Base-by-base conservation (phyloP, 441 rosid species). In the Erodium chrysanthum region DNA sequence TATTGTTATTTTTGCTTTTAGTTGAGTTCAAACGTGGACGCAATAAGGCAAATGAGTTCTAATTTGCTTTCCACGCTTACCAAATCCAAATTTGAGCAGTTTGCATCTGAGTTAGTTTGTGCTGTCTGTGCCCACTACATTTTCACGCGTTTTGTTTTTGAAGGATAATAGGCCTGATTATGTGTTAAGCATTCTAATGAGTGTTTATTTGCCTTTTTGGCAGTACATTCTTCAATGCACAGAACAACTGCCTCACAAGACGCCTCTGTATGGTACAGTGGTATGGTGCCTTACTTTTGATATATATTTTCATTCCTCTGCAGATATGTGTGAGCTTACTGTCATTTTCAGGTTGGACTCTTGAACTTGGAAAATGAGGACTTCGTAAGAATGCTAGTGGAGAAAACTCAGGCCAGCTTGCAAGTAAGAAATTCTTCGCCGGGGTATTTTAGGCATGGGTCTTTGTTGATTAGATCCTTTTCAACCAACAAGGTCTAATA, bases 321-420 rank as follows among this genome's bases (percentile, higher is more conserved):
- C 64, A 22, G 9, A 23, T 14, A 23, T 33, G 15, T 59, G 11
- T 4, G 15, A 9, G 23, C 29, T 2, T 59, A 22, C 17, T 23
- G 31, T n/a, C 64, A 66, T 70, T 68, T 66, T 44, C 67, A 95
- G 98, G 78, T 90, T 78, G 97, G 96, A 48, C 79, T 92, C 73
- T 66, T 95, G 83, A 92, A 95, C 86, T 80, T 95, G 91, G 99
- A 92, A 75, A 82, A 95, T 66, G 99, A 95, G 82, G 97, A 90
- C 14, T 87, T 86, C 20, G 98, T 82, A 29, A 68, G 60, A 75
- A 82, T 76, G 71, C n/a, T 90, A 37, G 82, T 92, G 71, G 93
- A 85, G 69, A 81, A 42, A 44, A 76, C 78, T 73, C 93, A 88
- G 68, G 71, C 74, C 65, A 73, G 80, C 76, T 85, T 92, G 71